Evolutionary conservation across 208 protist species (phyloP).

Genomic region (Wallacemonas collosoma): DNA sequence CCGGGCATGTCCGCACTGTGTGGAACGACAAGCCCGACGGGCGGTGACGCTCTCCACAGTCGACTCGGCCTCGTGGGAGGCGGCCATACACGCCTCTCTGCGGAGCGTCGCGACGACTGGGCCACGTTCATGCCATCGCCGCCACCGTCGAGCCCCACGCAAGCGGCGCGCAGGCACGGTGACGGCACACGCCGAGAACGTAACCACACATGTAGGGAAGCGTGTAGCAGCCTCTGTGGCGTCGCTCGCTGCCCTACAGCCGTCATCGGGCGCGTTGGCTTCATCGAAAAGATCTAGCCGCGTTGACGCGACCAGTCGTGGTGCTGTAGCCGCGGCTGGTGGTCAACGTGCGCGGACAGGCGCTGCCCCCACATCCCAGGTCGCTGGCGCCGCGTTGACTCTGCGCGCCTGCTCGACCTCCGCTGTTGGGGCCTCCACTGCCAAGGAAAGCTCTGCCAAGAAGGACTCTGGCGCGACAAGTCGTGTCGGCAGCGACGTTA

Average conservation of each 20-base stretch:
- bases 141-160: conserved; percentile 6
- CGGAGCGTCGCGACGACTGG: not conserved
- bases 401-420: no score
- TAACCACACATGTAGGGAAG: not conserved
- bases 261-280: not conserved
- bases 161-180: conserved; percentile 1
- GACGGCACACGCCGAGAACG: not conserved
- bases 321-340: not conserved
- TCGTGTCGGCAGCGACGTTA: no score
- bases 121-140: not conserved
- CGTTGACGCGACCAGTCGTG: not conserved
- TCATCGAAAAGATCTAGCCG: not conserved
- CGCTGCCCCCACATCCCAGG: no score
- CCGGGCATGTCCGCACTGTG: not conserved
- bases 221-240: not conserved
- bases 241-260: not conserved
- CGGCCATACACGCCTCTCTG: not conserved
- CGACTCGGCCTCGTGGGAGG: not conserved
- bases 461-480: no score
- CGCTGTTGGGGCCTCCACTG: no score
- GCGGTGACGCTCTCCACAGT: not conserved
- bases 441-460: no score
- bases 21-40: not conserved
- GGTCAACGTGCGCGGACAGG: no score
- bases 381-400: no score